Percentiles rank a stretch among this genome's conserved stretches.
Evolutionary conservation across 345 rosid genomes (phyloP).

Genomic region (Heritiera littoralis): DNA sequence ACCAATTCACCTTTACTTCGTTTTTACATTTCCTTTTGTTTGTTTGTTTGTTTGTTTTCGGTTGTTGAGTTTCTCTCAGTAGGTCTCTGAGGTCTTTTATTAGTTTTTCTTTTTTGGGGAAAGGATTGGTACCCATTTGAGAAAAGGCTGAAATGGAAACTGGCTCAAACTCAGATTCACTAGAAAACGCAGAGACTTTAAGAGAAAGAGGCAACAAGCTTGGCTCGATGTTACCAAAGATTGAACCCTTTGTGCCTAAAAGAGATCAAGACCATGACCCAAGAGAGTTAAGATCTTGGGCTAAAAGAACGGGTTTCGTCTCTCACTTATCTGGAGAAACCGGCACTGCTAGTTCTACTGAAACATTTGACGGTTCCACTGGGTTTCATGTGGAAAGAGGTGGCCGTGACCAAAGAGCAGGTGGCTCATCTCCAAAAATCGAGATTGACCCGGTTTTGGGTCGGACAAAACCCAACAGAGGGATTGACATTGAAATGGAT

Average conservation of each 20-base stretch:
- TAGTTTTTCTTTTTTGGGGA: background rate
- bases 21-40: slow-evolving; percentile 30
- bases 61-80: background rate
- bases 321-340: slow-evolving; percentile 75
- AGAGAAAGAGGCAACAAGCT: slow-evolving; percentile 36
- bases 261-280: slow-evolving; percentile 59
- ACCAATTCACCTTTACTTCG: slow-evolving; percentile 28
- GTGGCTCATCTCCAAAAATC: slow-evolving; percentile 50
- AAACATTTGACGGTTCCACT: slow-evolving; percentile 24
- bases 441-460: slow-evolving; percentile 72
- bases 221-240: slow-evolving; percentile 49
- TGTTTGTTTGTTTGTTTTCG: background rate
- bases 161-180: slow-evolving; percentile 53
- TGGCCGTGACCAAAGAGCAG: slow-evolving; percentile 32
- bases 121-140: slow-evolving; percentile 18
- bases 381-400: slow-evolving; percentile 47
- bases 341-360: slow-evolving; percentile 22
- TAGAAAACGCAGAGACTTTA: slow-evolving; percentile 25
- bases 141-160: slow-evolving; percentile 52
- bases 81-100: background rate
- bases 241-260: slow-evolving; percentile 69
- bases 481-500: slow-evolving; percentile 56
- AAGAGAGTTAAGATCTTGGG: slow-evolving; percentile 80
- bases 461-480: slow-evolving; percentile 44
- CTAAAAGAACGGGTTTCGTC: slow-evolving; percentile 75